phyloP scores from a whole-genome alignment of 1,139 yeast genomes.

The Zygoascus sp. region DNA sequence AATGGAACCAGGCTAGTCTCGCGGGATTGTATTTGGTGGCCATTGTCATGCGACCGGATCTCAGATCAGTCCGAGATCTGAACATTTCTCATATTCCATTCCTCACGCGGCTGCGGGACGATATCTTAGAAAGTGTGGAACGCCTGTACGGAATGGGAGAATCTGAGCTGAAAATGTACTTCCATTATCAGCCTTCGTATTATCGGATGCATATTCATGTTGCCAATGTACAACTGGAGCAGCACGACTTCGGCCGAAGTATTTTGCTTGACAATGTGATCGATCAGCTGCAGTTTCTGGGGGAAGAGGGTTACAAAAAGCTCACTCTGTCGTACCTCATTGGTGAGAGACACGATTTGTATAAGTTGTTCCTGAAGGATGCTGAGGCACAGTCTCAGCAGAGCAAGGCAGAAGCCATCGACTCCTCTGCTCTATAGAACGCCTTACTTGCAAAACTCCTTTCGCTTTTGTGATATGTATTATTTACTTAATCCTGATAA shows the following conservation, averaged over 20 bases:
- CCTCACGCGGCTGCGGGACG: slow-evolving; percentile 44
- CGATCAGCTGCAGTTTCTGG: slow-evolving; percentile 56
- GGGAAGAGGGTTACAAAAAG: slow-evolving; percentile 48
- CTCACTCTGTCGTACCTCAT: slow-evolving; percentile 51
- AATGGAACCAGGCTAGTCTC: slow-evolving; percentile 80
- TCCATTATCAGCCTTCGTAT: slow-evolving; percentile 94
- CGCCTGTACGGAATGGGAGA: slow-evolving; percentile 42
- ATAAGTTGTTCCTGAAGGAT: slow-evolving; percentile 38
- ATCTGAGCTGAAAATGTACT: slow-evolving; percentile 63
- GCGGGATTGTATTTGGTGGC: slow-evolving; percentile 73
- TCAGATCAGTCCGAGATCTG: slow-evolving; percentile 75
- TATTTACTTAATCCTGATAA: no score
- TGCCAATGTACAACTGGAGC: slow-evolving; percentile 70
- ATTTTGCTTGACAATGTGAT: slow-evolving; percentile 76
- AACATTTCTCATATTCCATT: slow-evolving; percentile 54
- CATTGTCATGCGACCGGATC: slow-evolving; percentile 65
- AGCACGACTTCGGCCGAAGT: slow-evolving; percentile 81
- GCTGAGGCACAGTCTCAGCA: not conserved
- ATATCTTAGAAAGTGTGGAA: slow-evolving; percentile 47
- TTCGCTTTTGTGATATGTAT: no score
- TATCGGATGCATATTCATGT: slow-evolving; percentile 92
- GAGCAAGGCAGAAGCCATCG: no score
- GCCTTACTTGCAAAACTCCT: no score
- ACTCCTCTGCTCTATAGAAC: no score
- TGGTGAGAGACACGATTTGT: slow-evolving; percentile 76